Conservation (phyloP, 2,329 filamentous ascomycete species). For the Byssoonygena ceratinophila region DNA sequence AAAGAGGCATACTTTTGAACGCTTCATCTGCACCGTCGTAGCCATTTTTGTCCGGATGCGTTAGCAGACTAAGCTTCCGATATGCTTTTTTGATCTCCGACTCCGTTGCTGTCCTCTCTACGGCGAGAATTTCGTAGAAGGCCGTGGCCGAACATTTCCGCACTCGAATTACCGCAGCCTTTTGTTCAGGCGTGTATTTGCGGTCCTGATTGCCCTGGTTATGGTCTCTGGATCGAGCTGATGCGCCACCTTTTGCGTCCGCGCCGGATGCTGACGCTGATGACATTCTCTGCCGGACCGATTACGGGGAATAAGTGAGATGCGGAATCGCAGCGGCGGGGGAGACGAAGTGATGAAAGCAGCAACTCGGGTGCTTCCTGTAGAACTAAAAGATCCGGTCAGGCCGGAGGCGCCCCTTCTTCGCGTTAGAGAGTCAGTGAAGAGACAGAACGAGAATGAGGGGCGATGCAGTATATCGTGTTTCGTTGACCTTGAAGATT, state of each 20-base stretch:
- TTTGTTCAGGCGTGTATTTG: slow-evolving; percentile 78
- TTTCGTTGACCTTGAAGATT: not conserved
- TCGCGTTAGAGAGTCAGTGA: not conserved
- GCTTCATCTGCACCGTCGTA: slow-evolving; percentile 92
- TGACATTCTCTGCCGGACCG: slow-evolving; percentile 24
- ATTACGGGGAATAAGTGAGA: not conserved
- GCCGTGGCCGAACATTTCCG: slow-evolving; percentile 71
- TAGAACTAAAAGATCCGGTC: not conserved
- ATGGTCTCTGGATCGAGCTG: slow-evolving; percentile 38
- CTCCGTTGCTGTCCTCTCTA: slow-evolving; percentile 60
- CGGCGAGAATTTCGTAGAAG: slow-evolving; percentile 87
- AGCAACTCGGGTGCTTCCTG: not conserved
- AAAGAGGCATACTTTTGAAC: slow-evolving; percentile 62
- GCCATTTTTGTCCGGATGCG: slow-evolving; percentile 97
- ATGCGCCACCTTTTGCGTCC: slow-evolving; percentile 33
- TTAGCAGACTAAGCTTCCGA: slow-evolving; percentile 82
- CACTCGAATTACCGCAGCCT: slow-evolving; percentile 81
- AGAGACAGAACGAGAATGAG: not conserved
- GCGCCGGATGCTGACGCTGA: slow-evolving; percentile 40
- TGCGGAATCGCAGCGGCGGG: not conserved
- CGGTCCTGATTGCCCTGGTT: slow-evolving; percentile 43
- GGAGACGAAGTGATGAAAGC: not conserved
- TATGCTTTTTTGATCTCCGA: slow-evolving; percentile 95
- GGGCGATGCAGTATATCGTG: not conserved
- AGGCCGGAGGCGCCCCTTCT: not conserved